A percentile compares a stretch with the other conserved stretches of the same genome.
These are phyloP conservation scores for Cytidiella melzeri DNA, from an alignment of 768 basidiomycete genomes.

Conservation along the genomic window DNA sequence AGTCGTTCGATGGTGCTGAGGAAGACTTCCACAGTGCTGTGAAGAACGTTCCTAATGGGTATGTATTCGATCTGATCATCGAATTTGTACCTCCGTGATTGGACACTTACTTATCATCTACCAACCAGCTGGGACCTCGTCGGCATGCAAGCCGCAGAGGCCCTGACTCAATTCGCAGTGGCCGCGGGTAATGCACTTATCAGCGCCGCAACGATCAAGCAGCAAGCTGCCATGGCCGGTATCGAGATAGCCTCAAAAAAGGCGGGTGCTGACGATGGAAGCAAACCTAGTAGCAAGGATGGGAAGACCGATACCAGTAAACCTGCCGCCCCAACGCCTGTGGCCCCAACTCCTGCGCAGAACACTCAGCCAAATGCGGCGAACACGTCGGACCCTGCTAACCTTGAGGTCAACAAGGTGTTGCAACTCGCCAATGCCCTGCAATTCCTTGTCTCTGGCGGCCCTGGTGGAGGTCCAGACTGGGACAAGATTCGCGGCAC, in stretches of 20 bases:
- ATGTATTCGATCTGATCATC: no score
- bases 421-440: background rate
- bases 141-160: background rate
- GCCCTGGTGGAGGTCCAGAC: background rate
- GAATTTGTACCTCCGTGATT: no score
- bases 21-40: slow-evolving; percentile 3
- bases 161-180: background rate
- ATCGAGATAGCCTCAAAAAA: background rate
- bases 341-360: background rate
- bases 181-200: background rate
- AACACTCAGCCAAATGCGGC: background rate
- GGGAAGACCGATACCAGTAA: no score
- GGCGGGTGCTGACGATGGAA: background rate
- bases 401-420: background rate
- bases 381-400: background rate
- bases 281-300: no score
- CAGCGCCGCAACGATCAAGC: background rate
- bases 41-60: slow-evolving; percentile 2
- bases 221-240: background rate
- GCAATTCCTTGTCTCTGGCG: background rate
- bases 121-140: background rate
- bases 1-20: slow-evolving; percentile 4
- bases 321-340: no score
- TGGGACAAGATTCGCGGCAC: background rate
- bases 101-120: background rate